These are phyloP conservation scores for Naganishia vishniacii DNA, from an alignment of 768 basidiomycete species.

Conservation along the genomic window DNA sequence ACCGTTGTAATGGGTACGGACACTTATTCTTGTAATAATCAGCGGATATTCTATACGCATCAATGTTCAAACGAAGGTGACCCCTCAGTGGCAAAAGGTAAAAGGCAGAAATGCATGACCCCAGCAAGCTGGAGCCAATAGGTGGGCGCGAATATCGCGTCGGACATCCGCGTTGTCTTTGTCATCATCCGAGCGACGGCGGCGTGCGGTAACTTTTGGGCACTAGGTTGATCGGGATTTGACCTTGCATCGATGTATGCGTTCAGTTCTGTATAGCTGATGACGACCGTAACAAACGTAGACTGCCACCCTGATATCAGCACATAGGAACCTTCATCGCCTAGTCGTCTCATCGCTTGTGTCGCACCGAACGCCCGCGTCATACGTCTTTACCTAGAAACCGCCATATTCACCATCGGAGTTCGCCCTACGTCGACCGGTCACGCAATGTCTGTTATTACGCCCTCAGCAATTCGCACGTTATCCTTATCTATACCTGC, in stretches of 20 bases:
- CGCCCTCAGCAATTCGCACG: not conserved
- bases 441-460: slow-evolving; percentile 5
- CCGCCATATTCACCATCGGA: no score
- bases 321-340: no score
- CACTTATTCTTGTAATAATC: not conserved
- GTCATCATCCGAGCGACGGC: slow-evolving; percentile 12
- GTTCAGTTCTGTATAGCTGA: not conserved
- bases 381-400: no score
- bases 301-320: no score
- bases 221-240: slow-evolving; percentile 1
- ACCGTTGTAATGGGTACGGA: not conserved
- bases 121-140: slow-evolving; percentile 8
- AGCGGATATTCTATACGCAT: not conserved
- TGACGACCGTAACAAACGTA: no score
- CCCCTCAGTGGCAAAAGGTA: no score
- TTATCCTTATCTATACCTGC: not conserved
- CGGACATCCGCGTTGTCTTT: not conserved
- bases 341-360: no score
- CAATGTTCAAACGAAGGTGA: not conserved
- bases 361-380: no score
- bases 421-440: not conserved
- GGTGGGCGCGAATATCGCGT: not conserved
- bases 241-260: not conserved
- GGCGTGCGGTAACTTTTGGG: slow-evolving; percentile 11
- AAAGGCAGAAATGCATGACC: no score